Conservation (phyloP, 306 rosid genomes). For the Mimosa pudica region DNA sequence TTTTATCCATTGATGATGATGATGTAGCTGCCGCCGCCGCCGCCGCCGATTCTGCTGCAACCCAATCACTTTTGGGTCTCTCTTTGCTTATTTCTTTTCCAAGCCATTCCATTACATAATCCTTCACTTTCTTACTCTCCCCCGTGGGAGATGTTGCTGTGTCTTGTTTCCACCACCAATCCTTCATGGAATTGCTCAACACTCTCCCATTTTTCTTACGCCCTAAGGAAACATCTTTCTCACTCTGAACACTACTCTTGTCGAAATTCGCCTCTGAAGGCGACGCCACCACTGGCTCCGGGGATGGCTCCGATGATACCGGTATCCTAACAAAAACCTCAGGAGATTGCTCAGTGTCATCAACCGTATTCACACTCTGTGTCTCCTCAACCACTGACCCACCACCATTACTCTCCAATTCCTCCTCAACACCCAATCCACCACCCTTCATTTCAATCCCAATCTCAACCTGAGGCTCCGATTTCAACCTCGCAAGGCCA, state of each 20-base stretch:
- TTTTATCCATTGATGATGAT: conserved; percentile 18
- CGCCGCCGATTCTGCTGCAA: background rate
- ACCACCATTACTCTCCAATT: conserved; percentile 50
- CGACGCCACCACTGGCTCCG: conserved; percentile 33
- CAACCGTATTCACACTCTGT: conserved; percentile 57
- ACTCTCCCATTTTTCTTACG: conserved; percentile 47
- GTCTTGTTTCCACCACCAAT: conserved; percentile 84
- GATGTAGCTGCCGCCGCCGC: too few species aligned
- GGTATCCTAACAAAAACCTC: conserved; percentile 39
- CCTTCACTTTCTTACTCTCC: conserved; percentile 66
- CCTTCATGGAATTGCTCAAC: conserved; percentile 52
- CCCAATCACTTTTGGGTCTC: conserved; percentile 49
- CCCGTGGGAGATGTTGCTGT: conserved; percentile 22
- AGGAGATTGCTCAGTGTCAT: conserved; percentile 54
- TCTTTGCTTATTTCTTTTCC: conserved; percentile 75
- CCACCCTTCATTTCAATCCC: conserved; percentile 31
- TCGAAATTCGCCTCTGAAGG: conserved; percentile 46
- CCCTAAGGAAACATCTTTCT: conserved; percentile 37
- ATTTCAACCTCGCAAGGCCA: conserved; percentile 75
- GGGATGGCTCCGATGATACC: conserved; percentile 34
- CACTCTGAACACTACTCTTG: conserved; percentile 44
- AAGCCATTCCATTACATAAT: conserved; percentile 93
- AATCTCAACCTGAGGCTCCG: conserved; percentile 36
- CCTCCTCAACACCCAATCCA: conserved; percentile 29
- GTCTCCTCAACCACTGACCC: conserved; percentile 65